Evolutionary conservation across 2,329 filamentous ascomycete genomes (phyloP), one percentile per base, ranked within the genome.

Genomic region (Rasamsonia emersonii): DNA sequence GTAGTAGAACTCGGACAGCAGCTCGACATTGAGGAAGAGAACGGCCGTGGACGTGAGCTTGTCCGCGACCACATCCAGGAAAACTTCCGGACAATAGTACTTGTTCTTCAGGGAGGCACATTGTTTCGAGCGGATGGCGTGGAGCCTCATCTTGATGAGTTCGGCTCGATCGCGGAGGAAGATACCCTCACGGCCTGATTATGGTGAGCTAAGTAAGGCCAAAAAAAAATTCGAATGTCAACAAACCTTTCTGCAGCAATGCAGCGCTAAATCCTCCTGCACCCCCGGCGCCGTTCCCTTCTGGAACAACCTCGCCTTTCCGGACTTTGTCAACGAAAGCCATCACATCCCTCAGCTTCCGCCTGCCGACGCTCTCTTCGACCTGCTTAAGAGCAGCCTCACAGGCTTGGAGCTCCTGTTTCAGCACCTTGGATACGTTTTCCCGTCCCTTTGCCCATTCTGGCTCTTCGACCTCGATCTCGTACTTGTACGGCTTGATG

Each of bases 401-500:
- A 46, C 86, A 93, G 15, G 86, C 84, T 36, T 75, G 72, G 3
- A 98, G 68, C 56, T 98, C 91, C 30, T 81, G 79, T 58, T 93
- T 93, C n/a, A 98, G 64, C 1, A 91, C 78, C 6, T 68, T 71
- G 23, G 77, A 73, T 1, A 89, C 80, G 46, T 93, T 91, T 27
- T 94, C 86, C 31, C 89, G 72, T 1, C 86, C 88, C 39, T 82
- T 77, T 3, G 70, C 59, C 91, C 91, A 98, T 56, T 98, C 93
- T 5, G 77, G 70, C 23, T 88, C 83, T 50, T 94, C 86, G 26
- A 98, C 79, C 47, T 98, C 91, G 37, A 98, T 93, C 41, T 95
- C 86, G 46, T 89, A 96, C 56, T 98, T 98, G 68, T 89, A 98
- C 0, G 93, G 91, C 59, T 98, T 98, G 61, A 98, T 93, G 54